Conservation (phyloP, 768 basidiomycete species). For the Tephrocybe rancida region DNA sequence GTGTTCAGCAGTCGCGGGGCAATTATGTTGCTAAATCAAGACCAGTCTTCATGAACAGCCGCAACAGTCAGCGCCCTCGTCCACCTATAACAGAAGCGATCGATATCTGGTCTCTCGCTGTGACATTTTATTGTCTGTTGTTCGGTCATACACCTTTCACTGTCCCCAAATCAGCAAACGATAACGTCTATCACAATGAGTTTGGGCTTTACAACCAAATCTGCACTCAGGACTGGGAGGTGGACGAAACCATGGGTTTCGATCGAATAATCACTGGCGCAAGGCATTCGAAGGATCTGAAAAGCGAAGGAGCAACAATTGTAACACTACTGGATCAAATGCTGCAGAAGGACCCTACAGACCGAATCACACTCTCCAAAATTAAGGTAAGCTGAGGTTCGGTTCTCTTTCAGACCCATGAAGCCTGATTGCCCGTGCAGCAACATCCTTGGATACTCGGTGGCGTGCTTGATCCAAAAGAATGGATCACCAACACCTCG, state of each 20-base stretch:
- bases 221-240: conserved; percentile 41
- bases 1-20: conserved; percentile 16
- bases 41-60: conserved; percentile 14
- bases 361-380: conserved; percentile 31
- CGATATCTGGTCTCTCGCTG: conserved; percentile 48
- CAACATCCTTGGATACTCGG: conserved; percentile 39
- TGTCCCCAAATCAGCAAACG: conserved; percentile 32
- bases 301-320: conserved; percentile 30
- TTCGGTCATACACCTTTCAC: conserved; percentile 49
- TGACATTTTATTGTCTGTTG: conserved; percentile 49
- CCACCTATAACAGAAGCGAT: conserved; percentile 48
- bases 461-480: conserved; percentile 32
- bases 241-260: conserved; percentile 38
- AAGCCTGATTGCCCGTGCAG: conserved; percentile 19
- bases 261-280: conserved; percentile 38
- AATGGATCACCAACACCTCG: conserved; percentile 39
- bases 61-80: conserved; percentile 18
- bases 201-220: conserved; percentile 44
- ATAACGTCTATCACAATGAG: conserved; percentile 36
- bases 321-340: conserved; percentile 40
- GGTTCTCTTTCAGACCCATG: background rate
- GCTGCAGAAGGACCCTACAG: conserved; percentile 40
- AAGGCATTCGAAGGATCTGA: conserved; percentile 28
- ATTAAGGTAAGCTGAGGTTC: conserved; percentile 32
- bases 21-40: conserved; percentile 17